Conservation (phyloP, 768 basidiomycete genomes). For the Rhodotorula kratochvilovae region DNA sequence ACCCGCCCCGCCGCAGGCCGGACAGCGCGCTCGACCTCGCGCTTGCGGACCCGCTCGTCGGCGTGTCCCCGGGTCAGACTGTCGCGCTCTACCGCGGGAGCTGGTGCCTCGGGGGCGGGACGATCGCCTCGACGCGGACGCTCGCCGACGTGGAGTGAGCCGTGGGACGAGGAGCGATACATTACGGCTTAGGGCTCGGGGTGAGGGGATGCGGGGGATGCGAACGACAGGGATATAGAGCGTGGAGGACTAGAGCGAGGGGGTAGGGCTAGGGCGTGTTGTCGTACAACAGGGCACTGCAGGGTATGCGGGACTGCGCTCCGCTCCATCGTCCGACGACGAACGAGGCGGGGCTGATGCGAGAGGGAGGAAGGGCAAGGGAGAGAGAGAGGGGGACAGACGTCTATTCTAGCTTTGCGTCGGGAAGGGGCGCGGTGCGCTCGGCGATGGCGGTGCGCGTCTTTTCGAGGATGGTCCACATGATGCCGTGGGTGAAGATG, state of each 20-base stretch:
- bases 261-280: not conserved
- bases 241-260: not conserved
- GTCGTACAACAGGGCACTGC: not conserved
- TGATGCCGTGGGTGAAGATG: slow-evolving; percentile 10
- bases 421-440: slow-evolving; percentile 2
- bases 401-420: slow-evolving; percentile 11
- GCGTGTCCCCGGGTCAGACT: slow-evolving; percentile 74
- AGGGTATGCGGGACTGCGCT: not conserved
- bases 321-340: no score
- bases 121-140: slow-evolving; percentile 51
- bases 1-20: slow-evolving; percentile 39
- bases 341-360: no score
- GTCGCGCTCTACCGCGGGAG: slow-evolving; percentile 66
- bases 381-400: no score
- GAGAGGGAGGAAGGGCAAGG: no score
- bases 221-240: not conserved
- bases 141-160: slow-evolving; percentile 13
- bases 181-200: not conserved
- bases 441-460: slow-evolving; percentile 2
- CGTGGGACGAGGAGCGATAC: not conserved
- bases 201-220: not conserved
- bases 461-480: slow-evolving; percentile 28
- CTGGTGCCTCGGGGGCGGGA: slow-evolving; percentile 80
- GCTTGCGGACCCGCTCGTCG: slow-evolving; percentile 61
- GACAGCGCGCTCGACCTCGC: slow-evolving; percentile 48